Evolutionary conservation across 192 early-diverging fungal genomes (phyloP).

Genomic region (Backusella liffmaniae): DNA sequence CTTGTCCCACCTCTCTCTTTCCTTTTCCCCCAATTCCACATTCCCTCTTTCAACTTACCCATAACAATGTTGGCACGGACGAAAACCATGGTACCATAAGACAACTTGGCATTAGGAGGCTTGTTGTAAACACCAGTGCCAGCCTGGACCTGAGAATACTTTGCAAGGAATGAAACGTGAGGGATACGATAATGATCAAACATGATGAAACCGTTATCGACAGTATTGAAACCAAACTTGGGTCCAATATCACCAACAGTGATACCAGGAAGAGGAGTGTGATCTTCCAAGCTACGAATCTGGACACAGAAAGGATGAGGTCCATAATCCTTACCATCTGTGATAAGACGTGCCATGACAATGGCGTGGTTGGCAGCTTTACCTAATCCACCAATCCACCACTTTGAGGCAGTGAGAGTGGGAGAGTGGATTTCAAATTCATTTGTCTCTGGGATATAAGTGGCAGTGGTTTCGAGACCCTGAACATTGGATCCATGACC

Average conservation of each 20-base stretch:
- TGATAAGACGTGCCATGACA: slow-evolving; percentile 79
- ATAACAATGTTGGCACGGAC: slow-evolving; percentile 78
- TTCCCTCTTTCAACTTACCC: slow-evolving; percentile 24
- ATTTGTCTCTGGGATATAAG: slow-evolving; percentile 76
- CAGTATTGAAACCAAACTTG: slow-evolving; percentile 83
- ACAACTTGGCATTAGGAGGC: slow-evolving; percentile 77
- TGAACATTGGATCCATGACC: slow-evolving; percentile 83
- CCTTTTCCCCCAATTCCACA: neutral
- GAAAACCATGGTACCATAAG: slow-evolving; percentile 85
- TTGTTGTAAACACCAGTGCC: slow-evolving; percentile 67
- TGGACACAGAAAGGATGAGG: slow-evolving; percentile 81
- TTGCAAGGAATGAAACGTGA: slow-evolving; percentile 72
- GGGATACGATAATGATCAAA: slow-evolving; percentile 82
- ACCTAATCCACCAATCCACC: slow-evolving; percentile 87
- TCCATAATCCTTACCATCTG: slow-evolving; percentile 72
- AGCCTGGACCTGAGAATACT: slow-evolving; percentile 67
- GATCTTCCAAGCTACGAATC: slow-evolving; percentile 72
- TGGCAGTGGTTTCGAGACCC: slow-evolving; percentile 88
- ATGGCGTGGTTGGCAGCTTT: slow-evolving; percentile 80
- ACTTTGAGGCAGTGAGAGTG: slow-evolving; percentile 75
- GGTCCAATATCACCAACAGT: slow-evolving; percentile 87
- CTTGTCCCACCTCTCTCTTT: neutral
- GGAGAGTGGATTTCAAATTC: slow-evolving; percentile 88
- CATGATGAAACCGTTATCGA: slow-evolving; percentile 86
- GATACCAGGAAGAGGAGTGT: slow-evolving; percentile 72